Conservation (phyloP, 768 basidiomycete genomes). For the Russula compacta region DNA sequence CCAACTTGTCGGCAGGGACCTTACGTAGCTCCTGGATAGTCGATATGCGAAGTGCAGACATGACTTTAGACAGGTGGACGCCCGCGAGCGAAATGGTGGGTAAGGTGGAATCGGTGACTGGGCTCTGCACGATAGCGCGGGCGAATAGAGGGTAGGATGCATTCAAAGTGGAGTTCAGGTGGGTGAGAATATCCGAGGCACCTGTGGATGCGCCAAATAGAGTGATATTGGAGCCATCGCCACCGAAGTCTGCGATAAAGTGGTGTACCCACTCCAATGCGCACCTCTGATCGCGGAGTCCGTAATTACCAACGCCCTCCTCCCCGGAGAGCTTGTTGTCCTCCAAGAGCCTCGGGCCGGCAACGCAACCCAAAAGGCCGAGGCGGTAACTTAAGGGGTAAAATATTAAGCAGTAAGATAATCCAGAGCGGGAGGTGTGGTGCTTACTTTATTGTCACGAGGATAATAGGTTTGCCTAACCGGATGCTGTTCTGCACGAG, state of each 20-base stretch:
- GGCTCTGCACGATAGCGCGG: slow-evolving; percentile 69
- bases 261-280: slow-evolving; percentile 46
- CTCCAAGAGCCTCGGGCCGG: slow-evolving; percentile 51
- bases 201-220: slow-evolving; percentile 29
- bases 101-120: slow-evolving; percentile 51
- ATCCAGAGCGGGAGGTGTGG: slow-evolving; percentile 18
- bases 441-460: slow-evolving; percentile 70
- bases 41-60: slow-evolving; percentile 45
- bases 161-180: slow-evolving; percentile 54
- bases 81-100: slow-evolving; percentile 53
- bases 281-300: slow-evolving; percentile 31
- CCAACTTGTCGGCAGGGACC: slow-evolving; percentile 49
- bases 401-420: slow-evolving; percentile 10
- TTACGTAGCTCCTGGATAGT: slow-evolving; percentile 54
- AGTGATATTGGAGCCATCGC: slow-evolving; percentile 33
- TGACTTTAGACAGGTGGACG: slow-evolving; percentile 56
- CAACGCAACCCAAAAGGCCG: slow-evolving; percentile 71
- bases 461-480: slow-evolving; percentile 53
- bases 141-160: slow-evolving; percentile 52
- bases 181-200: slow-evolving; percentile 29
- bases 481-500: slow-evolving; percentile 60
- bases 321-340: slow-evolving; percentile 60
- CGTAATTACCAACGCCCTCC: slow-evolving; percentile 71
- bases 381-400: slow-evolving; percentile 51
- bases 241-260: slow-evolving; percentile 45